phyloP scores from a whole-genome alignment of 352 stramenopile species.

The Globisporangium echinulatum region DNA sequence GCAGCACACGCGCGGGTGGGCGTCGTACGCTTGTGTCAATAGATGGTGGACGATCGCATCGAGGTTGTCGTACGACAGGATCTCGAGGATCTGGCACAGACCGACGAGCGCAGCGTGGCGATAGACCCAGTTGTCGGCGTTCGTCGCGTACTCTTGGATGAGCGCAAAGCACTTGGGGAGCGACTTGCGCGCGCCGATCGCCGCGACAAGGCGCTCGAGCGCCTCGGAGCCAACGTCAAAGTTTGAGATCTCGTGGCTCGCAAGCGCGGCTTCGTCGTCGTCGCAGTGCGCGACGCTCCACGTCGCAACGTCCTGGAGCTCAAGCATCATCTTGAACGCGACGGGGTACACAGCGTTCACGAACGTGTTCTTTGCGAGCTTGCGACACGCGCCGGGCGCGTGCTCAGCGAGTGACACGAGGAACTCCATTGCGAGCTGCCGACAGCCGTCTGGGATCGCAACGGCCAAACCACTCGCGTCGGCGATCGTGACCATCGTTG shows the following conservation, averaged over 20 bases:
- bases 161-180: conserved; percentile 70
- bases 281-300: conserved; percentile 68
- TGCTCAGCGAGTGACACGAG: conserved; percentile 77
- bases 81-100: conserved; percentile 77
- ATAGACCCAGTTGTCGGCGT: conserved; percentile 60
- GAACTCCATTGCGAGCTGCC: conserved; percentile 82
- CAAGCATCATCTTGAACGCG: conserved; percentile 82
- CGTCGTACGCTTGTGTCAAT: conserved; percentile 57
- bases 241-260: conserved; percentile 76
- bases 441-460: conserved; percentile 50
- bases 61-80: conserved; percentile 53
- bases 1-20: conserved; percentile 73
- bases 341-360: conserved; percentile 67
- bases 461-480: conserved; percentile 17
- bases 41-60: conserved; percentile 68
- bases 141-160: conserved; percentile 66
- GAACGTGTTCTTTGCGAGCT: conserved; percentile 74
- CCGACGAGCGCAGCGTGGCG: conserved; percentile 74
- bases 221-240: conserved; percentile 83
- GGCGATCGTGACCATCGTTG: conserved; percentile 69
- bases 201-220: conserved; percentile 59
- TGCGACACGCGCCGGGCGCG: conserved; percentile 44
- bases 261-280: conserved; percentile 48
- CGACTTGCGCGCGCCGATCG: conserved; percentile 62
- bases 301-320: conserved; percentile 64